Evolutionary conservation across 2,329 filamentous ascomycete species (phyloP).

Genomic region (Penicillium sp.): DNA sequence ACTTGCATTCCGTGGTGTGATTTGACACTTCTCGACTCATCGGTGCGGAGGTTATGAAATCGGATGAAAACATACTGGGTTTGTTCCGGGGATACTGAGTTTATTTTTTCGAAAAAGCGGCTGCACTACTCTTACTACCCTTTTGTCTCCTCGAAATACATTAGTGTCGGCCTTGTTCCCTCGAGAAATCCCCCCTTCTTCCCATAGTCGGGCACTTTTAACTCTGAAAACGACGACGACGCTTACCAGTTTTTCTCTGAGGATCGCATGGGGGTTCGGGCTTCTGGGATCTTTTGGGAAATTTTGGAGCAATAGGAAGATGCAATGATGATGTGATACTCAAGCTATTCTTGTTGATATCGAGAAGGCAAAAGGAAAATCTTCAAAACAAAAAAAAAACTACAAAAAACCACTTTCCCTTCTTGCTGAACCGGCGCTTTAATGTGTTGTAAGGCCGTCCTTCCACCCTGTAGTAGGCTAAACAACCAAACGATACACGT

Average conservation of each 20-base stretch:
- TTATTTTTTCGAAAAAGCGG: slow-evolving; percentile 23
- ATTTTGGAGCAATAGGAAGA: slow-evolving; percentile 21
- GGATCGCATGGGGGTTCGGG: slow-evolving; percentile 16
- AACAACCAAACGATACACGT: too few relatives aligned
- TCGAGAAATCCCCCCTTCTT: slow-evolving; percentile 7
- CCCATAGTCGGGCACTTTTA: slow-evolving; percentile 6
- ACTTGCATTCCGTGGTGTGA: slow-evolving; percentile 25
- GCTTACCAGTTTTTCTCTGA: slow-evolving; percentile 7
- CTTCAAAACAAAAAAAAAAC: slow-evolving; percentile 16
- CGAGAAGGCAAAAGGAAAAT: slow-evolving; percentile 26
- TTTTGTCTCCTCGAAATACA: slow-evolving; percentile 10
- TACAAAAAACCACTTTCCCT: slow-evolving; percentile 10
- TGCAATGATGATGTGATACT: slow-evolving; percentile 27
- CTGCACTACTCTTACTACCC: slow-evolving; percentile 24
- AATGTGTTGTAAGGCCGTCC: slow-evolving; percentile 14
- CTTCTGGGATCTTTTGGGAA: slow-evolving; percentile 14
- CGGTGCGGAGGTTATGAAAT: slow-evolving; percentile 34
- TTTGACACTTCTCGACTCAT: slow-evolving; percentile 24
- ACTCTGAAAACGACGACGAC: slow-evolving; percentile 9
- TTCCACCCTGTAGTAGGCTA: slow-evolving; percentile 3
- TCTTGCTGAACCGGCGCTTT: slow-evolving; percentile 11
- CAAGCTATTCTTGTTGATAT: slow-evolving; percentile 26
- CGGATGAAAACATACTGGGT: slow-evolving; percentile 22
- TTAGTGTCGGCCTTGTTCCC: slow-evolving; percentile 18
- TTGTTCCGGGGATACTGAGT: slow-evolving; percentile 18